phyloP scores from a whole-genome alignment of 176 grass and related monocot genomes.

The Oryza rufipogon region DNA sequence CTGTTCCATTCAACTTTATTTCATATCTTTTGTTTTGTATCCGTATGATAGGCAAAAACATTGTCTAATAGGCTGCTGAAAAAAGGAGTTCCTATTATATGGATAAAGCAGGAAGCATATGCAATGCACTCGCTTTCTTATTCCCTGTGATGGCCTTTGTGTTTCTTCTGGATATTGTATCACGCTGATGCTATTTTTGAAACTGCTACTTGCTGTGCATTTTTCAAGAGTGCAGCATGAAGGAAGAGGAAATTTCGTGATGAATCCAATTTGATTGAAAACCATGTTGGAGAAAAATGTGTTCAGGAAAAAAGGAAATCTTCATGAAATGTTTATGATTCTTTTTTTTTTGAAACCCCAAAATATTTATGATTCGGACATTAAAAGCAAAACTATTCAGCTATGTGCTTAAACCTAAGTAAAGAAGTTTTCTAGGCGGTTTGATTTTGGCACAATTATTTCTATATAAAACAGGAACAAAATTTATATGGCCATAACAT shows the following conservation, averaged over 20 bases:
- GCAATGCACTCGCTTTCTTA: background rate
- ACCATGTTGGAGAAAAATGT: background rate
- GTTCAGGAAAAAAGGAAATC: background rate
- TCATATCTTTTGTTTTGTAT: background rate
- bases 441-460: background rate
- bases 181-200: background rate
- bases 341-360: too few relatives aligned
- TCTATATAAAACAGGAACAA: background rate
- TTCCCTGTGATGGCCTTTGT: background rate
- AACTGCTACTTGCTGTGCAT: background rate
- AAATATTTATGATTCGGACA: background rate
- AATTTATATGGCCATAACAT: background rate
- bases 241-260: background rate
- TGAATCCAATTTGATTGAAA: conserved; percentile 11
- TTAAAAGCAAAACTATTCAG: background rate
- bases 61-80: background rate
- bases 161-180: conserved; percentile 3
- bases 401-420: conserved; percentile 17
- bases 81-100: background rate
- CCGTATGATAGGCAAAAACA: background rate
- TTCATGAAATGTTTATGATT: background rate
- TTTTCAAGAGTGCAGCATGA: background rate
- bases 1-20: background rate
- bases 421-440: background rate
- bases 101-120: background rate